Evolutionary conservation across 208 protist species (phyloP), one percentile per base, ranked within the genome.

Genomic region (Crithidia brevicula): DNA sequence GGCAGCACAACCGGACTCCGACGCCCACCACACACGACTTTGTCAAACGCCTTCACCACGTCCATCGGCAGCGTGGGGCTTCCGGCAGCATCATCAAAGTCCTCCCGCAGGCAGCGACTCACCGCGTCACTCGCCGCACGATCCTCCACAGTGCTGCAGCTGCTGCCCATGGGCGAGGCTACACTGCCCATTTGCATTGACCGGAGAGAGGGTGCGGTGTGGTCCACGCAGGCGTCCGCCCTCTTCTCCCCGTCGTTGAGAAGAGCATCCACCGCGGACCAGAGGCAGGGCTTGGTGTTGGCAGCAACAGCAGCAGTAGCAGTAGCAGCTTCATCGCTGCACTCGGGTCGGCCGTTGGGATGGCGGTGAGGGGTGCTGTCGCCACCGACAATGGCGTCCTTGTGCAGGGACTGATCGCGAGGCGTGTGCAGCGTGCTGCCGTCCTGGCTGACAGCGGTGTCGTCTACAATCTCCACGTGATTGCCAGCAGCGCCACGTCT

Each of bases 291-390:
- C n/a, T n/a, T n/a, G n/a, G n/a, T n/a, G n/a, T n/a, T n/a, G n/a
- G n/a, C n/a, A 13, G 9, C 36, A 13, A 42, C 9, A 16, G 36
- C 36, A 16, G 36, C 36, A 13, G 36, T 42, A 13, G 36, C 6
- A 13, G 36, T 42, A 13, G 6, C 9, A 13, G 6, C 9, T 13
- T 6, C 36, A 9, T n/a, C 20, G 46, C 46, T 6, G 46, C 6
- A 8, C 8, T 68, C 50, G 36, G 30, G 33, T 18, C 64, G 27
- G 33, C 22, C 49, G 2, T 50, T 5, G n/a, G 28, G 40, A 25
- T 46, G 68, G 43, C 69, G 61, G 54, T 69, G 69, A 10, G 69
- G 61, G 15, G 61, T 75, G 53, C 51, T 64, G 60, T 25, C 61
- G 1, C 45, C 50, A 30, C 33, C 52, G 3, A 50, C 23, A 34